Percentiles rank a stretch among this genome's conserved stretches.
These are phyloP conservation scores for Kalanchoe fedtschenkoi DNA, from an alignment of 164 flowering plant genomes.

Conservation along the genomic window DNA sequence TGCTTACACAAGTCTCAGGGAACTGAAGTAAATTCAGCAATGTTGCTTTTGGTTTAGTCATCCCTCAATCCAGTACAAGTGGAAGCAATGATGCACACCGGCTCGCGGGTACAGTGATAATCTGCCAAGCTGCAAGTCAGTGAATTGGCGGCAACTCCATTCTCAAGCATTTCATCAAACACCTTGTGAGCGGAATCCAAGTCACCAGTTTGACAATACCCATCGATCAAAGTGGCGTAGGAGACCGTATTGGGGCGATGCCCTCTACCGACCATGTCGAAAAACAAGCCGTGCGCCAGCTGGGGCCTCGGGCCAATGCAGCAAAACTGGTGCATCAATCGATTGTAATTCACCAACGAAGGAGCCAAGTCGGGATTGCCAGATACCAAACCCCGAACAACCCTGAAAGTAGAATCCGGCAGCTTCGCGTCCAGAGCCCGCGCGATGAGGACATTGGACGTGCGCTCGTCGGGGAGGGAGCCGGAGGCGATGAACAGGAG, in stretches of 20 bases:
- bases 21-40: too few relatives aligned
- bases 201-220: slow-evolving; percentile 46
- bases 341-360: too few relatives aligned
- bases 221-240: slow-evolving; percentile 58
- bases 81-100: too few relatives aligned
- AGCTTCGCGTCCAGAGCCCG: slow-evolving; percentile 39
- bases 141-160: slow-evolving; percentile 50
- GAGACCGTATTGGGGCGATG: slow-evolving; percentile 50
- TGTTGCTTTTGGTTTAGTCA: too few relatives aligned
- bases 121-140: slow-evolving; percentile 60
- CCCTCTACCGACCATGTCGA: slow-evolving; percentile 46
- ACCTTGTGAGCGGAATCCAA: slow-evolving; percentile 36
- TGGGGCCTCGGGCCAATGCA: slow-evolving; percentile 24
- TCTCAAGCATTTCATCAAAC: slow-evolving; percentile 69
- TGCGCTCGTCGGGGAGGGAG: too few relatives aligned
- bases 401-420: slow-evolving; percentile 28
- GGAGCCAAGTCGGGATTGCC: slow-evolving; percentile 19
- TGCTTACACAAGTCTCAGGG: too few relatives aligned
- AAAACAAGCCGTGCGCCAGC: slow-evolving; percentile 44
- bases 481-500: too few relatives aligned
- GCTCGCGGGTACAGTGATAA: slow-evolving; percentile 36
- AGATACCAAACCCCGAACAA: too few relatives aligned
- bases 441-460: slow-evolving; percentile 75
- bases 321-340: too few relatives aligned
- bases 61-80: too few relatives aligned